phyloP scores from a whole-genome alignment of 2,329 filamentous ascomycete species.

The Coniochaeta sp. region DNA sequence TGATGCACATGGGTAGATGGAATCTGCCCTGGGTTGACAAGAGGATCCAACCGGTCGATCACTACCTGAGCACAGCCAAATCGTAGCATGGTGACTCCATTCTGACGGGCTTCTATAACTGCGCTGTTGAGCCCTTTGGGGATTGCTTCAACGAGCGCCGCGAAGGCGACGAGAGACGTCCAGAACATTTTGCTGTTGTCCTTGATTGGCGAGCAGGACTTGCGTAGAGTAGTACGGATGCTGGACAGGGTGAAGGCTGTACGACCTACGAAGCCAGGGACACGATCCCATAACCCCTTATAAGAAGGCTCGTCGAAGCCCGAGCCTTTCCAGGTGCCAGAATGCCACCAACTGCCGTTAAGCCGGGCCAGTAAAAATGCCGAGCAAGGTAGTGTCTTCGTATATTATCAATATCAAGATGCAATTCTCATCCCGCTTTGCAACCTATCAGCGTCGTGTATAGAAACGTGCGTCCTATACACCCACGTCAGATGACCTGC shows the following conservation, averaged over 20 bases:
- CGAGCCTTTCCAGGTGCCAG: background rate
- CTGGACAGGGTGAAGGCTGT: background rate
- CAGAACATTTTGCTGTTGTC: slow-evolving; percentile 18
- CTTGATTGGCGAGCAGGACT: background rate
- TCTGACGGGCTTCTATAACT: background rate
- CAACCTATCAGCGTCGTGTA: background rate
- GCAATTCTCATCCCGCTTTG: background rate
- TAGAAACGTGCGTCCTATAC: background rate
- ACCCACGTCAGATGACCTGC: background rate
- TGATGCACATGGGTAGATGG: slow-evolving; percentile 49
- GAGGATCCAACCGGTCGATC: slow-evolving; percentile 29
- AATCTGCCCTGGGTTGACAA: slow-evolving; percentile 32
- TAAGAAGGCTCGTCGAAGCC: background rate
- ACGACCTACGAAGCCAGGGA: background rate
- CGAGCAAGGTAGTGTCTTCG: background rate
- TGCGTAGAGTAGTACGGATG: background rate
- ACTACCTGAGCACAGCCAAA: slow-evolving; percentile 44
- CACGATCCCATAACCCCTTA: background rate
- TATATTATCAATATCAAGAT: slow-evolving; percentile 1
- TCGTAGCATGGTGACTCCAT: slow-evolving; percentile 19
- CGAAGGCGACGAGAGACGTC: slow-evolving; percentile 20
- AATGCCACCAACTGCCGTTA: background rate
- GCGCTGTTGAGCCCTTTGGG: slow-evolving; percentile 14
- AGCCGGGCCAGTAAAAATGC: background rate
- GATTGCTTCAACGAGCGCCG: slow-evolving; percentile 19